Base-by-base conservation (phyloP, 768 basidiomycete species). In the Suillus plorans region DNA sequence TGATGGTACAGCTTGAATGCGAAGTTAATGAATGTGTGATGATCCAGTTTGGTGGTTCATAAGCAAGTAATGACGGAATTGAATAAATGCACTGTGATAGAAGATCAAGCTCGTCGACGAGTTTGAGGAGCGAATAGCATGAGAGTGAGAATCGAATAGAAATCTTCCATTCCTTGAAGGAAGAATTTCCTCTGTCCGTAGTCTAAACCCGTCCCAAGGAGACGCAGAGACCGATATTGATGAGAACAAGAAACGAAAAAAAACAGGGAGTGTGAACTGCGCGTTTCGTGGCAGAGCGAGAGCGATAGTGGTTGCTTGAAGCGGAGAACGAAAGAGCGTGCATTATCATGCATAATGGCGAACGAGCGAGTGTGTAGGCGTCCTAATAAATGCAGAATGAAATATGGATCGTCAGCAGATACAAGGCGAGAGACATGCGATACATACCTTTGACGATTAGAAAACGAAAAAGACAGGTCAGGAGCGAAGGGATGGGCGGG, bases 361-460 rank as follows among this genome's bases (percentile, higher is more conserved):
- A 20, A 34, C 22, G 66, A 70, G 65, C 9, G 65, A 36, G 22
- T 62, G 22, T 63, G 41, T 41, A 28, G 28, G 12, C 61, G 53
- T 44, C 50, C 25, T 60, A 45, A 36, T 25, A 53, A 25, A 53
- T 5, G 9, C 7, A 50, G 5, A 8, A 50, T 50, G 14, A 16
- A 52, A 28, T 18, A 20, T 18, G 16, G 9, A 53, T 28, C 2
- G 9, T 53, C 18, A 53, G 28, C 16, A 10, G 28, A 53, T 5
- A 4, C 31, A 2, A 62, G 12, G 5, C 12, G 14, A 47, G 13
- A 7, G 42, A 56, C 13, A n/a, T n/a, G 16, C 20, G 25, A 41
- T 41, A 6, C 62, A 36, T 66, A 74, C 73, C 69, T 72, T 52
- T 1, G 55, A 63, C 9, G 37, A 45, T 44, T n/a, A 3, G 44